phyloP scores from a whole-genome alignment of 2,329 filamentous ascomycete species.

The Talaromyces marneffei region DNA sequence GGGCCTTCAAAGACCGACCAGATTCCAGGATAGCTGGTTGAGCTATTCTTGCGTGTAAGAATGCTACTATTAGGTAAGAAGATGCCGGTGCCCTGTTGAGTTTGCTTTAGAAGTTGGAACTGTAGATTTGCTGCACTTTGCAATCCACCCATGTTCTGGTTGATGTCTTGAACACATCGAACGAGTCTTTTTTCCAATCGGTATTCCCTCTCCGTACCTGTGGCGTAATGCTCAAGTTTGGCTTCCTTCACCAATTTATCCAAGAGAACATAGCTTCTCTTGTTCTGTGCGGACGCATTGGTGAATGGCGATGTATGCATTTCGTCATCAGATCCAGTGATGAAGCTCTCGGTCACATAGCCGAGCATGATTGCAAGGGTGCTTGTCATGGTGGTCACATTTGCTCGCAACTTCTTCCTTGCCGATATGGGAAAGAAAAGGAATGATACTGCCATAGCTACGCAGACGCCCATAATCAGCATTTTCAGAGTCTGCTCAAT shows the following conservation, averaged over 20 bases:
- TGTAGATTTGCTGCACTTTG: constrained; percentile 85
- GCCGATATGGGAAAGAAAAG: constrained; percentile 74
- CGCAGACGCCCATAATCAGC: constrained; percentile 69
- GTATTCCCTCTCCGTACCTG: constrained; percentile 75
- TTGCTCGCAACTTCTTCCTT: constrained; percentile 63
- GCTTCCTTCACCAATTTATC: constrained; percentile 75
- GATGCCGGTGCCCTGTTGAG: constrained; percentile 11
- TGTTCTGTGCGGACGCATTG: constrained; percentile 58
- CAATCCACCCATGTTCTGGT: constrained; percentile 84
- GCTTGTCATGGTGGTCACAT: constrained; percentile 67
- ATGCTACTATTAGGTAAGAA: neutral
- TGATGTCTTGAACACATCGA: constrained; percentile 75
- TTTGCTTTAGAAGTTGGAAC: constrained; percentile 71
- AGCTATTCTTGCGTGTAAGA: constrained; percentile 20
- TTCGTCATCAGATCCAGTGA: constrained; percentile 75
- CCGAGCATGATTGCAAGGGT: constrained; percentile 75
- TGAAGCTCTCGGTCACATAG: constrained; percentile 73
- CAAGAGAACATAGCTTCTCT: constrained; percentile 62
- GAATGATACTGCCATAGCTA: constrained; percentile 68
- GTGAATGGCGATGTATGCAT: constrained; percentile 62
- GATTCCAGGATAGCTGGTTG: constrained; percentile 22
- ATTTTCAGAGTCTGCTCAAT: constrained; percentile 78
- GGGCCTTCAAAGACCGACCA: constrained; percentile 41
- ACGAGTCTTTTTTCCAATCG: constrained; percentile 72
- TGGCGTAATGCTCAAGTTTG: constrained; percentile 79